Evolutionary conservation across 768 basidiomycete species (phyloP), one percentile per base, ranked within the genome.

Genomic region (Suillus bovinus): DNA sequence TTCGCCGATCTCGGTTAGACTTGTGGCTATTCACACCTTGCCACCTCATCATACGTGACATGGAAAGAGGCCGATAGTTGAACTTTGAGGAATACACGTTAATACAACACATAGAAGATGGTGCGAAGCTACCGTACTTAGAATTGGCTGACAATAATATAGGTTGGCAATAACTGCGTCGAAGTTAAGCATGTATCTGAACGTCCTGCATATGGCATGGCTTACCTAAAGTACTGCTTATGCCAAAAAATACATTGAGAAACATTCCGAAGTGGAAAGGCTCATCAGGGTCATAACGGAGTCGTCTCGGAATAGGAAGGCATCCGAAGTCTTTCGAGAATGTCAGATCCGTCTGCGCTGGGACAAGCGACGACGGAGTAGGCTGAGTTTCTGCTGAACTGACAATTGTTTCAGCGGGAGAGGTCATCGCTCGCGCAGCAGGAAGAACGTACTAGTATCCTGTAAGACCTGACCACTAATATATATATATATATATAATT

Each of bases 71-170:
- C 46, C 61, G 82, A 70, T 61, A 81, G 75, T 58, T 73, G 64
- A 22, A 73, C 72, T 61, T 41, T 27, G 20, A 29, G 29, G 14
- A 3, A 33, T 17, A 16, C 4, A 16, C 4, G 29, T 39, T 71
- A 41, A 24, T 54, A 27, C 3, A 41, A 53, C 2, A 13, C 2
- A 29, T 64, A 8, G 63, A 61, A 33, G 13, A 61, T n/a, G 13
- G 60, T n/a, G 2, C 29, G 39, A 27, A 47, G 24, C 33, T 2
- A 66, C 76, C 81, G 69, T 69, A 86, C 91, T 89, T 11, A 93
- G 76, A 63, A 94, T 74, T 9, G 92, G 92, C 74, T 92, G 90
- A 64, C 87, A 89, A 63, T 93, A 94, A 70, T 93, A 94, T 55
- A 94, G 75, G 70, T 94, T 93, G 31, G 86, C 82, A 33, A 85